A percentile compares a stretch with the other conserved stretches of the same genome.
These are phyloP conservation scores for Acorus calamus DNA, from an alignment of 106 monocot genomes.

Conservation along the genomic window DNA sequence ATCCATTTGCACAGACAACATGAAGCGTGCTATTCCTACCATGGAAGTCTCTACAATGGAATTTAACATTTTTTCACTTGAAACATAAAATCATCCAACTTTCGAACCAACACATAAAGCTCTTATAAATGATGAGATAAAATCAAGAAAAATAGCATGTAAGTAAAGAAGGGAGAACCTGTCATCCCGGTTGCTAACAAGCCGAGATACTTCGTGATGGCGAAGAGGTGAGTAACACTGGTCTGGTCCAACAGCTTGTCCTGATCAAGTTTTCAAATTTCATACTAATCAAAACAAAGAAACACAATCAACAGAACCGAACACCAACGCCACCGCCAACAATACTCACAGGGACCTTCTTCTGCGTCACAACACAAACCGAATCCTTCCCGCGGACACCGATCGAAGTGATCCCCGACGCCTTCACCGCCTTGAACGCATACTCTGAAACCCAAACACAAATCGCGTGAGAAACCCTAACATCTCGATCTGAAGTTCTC, in stretches of 20 bases:
- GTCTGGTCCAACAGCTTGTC: background rate
- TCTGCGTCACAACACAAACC: background rate
- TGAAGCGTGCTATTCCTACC: too few relatives aligned
- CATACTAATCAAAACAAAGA: background rate
- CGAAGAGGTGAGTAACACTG: background rate
- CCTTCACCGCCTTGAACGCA: slow-evolving; percentile 86
- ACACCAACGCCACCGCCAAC: background rate
- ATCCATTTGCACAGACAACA: too few relatives aligned
- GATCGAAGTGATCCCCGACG: slow-evolving; percentile 26
- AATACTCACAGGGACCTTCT: background rate
- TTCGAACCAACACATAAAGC: too few relatives aligned
- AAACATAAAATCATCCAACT: too few relatives aligned
- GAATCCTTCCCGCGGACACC: background rate
- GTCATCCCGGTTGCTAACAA: background rate
- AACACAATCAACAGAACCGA: background rate
- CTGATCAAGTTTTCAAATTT: background rate
- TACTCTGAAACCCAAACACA: slow-evolving; percentile 32
- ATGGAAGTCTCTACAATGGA: too few relatives aligned
- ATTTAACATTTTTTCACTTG: too few relatives aligned
- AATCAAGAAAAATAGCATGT: too few relatives aligned
- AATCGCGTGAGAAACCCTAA: too few relatives aligned
- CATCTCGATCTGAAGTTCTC: too few relatives aligned
- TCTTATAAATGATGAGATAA: too few relatives aligned
- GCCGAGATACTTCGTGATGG: background rate
- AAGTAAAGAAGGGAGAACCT: background rate